Evolutionary conservation across 148 eudicot species (phyloP).

Genomic region (Fagopyrum esculentum): DNA sequence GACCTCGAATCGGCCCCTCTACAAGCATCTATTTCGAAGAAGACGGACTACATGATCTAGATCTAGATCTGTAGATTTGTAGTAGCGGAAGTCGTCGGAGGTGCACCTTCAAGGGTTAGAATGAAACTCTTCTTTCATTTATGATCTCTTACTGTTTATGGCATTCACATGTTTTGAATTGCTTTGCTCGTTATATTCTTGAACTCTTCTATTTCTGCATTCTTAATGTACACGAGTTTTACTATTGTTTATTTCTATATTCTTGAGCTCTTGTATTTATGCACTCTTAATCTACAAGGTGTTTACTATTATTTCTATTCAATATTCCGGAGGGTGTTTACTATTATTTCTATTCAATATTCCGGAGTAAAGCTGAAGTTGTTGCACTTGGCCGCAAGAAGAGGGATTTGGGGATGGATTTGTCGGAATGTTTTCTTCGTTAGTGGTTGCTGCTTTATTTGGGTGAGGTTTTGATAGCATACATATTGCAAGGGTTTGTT

Average conservation of each 20-base stretch:
- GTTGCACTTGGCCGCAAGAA: conserved; percentile 67
- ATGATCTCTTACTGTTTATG: too few relatives aligned
- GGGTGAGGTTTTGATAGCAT: conserved; percentile 38
- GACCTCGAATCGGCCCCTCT: too few relatives aligned
- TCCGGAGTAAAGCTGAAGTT: conserved; percentile 84
- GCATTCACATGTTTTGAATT: conserved; percentile 7
- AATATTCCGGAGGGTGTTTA: conserved; percentile 80
- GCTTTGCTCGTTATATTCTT: not conserved
- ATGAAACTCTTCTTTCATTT: too few relatives aligned
- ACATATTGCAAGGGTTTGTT: not conserved
- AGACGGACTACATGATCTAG: too few relatives aligned
- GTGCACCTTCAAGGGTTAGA: too few relatives aligned
- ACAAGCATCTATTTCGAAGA: too few relatives aligned
- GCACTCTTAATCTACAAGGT: conserved; percentile 12
- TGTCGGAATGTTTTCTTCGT: conserved; percentile 93
- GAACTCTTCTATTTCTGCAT: too few relatives aligned
- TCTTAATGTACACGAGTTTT: too few relatives aligned
- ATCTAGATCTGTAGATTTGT: too few relatives aligned
- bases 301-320: not conserved
- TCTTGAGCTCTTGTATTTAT: conserved; percentile 35
- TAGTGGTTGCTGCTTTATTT: conserved; percentile 86
- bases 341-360: conserved; percentile 99
- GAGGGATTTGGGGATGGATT: conserved; percentile 89
- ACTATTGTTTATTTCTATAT: too few relatives aligned
- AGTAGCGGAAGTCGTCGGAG: too few relatives aligned